A percentile compares a stretch with the other conserved stretches of the same genome.
Conservation (phyloP, 768 basidiomycete genomes). For the Mycena floridula region DNA sequence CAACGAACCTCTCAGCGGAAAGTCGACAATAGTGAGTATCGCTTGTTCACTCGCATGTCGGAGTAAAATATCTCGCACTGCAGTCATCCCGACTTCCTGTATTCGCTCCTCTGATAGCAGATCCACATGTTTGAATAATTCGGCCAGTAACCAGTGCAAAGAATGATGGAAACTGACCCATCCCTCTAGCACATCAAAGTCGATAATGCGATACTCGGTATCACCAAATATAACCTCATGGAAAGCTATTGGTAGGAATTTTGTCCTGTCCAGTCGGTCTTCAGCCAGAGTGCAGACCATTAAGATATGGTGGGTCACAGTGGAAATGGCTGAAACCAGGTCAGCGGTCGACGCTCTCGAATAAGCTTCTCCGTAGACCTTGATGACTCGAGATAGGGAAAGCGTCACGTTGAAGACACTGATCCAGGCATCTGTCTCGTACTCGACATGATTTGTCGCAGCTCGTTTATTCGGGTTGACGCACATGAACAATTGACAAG, state of each 20-base stretch:
- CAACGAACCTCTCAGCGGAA: slow-evolving; percentile 70
- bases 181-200: slow-evolving; percentile 74
- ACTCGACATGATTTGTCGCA: slow-evolving; percentile 81
- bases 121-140: slow-evolving; percentile 80
- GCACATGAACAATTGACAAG: slow-evolving; percentile 89
- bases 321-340: slow-evolving; percentile 59
- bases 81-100: slow-evolving; percentile 42
- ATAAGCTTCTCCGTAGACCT: slow-evolving; percentile 85
- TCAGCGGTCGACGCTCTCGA: slow-evolving; percentile 48
- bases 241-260: slow-evolving; percentile 56
- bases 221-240: slow-evolving; percentile 66
- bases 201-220: slow-evolving; percentile 50
- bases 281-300: slow-evolving; percentile 64
- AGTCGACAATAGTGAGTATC: slow-evolving; percentile 77
- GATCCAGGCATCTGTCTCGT: slow-evolving; percentile 96
- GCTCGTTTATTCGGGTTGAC: slow-evolving; percentile 88
- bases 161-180: slow-evolving; percentile 94
- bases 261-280: slow-evolving; percentile 58
- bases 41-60: slow-evolving; percentile 59
- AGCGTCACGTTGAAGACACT: slow-evolving; percentile 94
- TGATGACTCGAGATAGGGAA: slow-evolving; percentile 82
- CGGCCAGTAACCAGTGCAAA: slow-evolving; percentile 84
- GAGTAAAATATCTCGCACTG: slow-evolving; percentile 55
- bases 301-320: slow-evolving; percentile 66
- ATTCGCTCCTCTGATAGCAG: slow-evolving; percentile 53